phyloP scores from a whole-genome alignment of 306 rosid species.

The Oemleria cerasiformis region DNA sequence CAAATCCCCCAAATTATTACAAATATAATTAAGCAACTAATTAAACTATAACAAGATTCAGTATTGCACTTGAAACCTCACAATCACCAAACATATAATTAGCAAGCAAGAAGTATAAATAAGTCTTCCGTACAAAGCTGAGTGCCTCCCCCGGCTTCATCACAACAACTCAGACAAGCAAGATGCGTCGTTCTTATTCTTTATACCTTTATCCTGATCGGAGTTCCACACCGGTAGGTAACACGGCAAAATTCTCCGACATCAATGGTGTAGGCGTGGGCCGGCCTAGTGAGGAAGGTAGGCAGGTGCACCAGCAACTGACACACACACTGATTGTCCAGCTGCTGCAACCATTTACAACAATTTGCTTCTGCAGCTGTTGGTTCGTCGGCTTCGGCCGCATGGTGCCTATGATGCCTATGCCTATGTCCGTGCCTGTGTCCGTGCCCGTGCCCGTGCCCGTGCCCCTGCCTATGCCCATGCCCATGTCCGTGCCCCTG shows the following conservation, averaged over 20 bases:
- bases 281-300: slow-evolving; percentile 56
- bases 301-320: slow-evolving; percentile 60
- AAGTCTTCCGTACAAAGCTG: not conserved
- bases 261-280: slow-evolving; percentile 46
- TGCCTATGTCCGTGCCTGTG: slow-evolving; percentile 12
- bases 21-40: not conserved
- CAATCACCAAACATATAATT: too few relatives aligned
- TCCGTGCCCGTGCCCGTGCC: slow-evolving; percentile 17
- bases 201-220: slow-evolving; percentile 29
- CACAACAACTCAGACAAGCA: not conserved
- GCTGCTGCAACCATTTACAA: slow-evolving; percentile 63
- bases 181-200: not conserved
- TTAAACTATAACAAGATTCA: slow-evolving; percentile 1
- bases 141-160: not conserved
- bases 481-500: slow-evolving; percentile 7
- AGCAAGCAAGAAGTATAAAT: not conserved
- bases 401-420: slow-evolving; percentile 2
- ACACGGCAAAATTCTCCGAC: slow-evolving; percentile 51
- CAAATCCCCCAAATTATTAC: slow-evolving; percentile 19
- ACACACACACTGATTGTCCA: slow-evolving; percentile 70
- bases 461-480: not conserved
- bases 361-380: slow-evolving; percentile 47
- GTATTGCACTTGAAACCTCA: not conserved
- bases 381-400: not conserved
- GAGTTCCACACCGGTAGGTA: slow-evolving; percentile 58